A percentile compares a stretch with the other conserved stretches of the same genome.
These are phyloP conservation scores for Plasmodium cynomolgi DNA, from an alignment of 169 alveolate species.

Conservation along the genomic window DNA sequence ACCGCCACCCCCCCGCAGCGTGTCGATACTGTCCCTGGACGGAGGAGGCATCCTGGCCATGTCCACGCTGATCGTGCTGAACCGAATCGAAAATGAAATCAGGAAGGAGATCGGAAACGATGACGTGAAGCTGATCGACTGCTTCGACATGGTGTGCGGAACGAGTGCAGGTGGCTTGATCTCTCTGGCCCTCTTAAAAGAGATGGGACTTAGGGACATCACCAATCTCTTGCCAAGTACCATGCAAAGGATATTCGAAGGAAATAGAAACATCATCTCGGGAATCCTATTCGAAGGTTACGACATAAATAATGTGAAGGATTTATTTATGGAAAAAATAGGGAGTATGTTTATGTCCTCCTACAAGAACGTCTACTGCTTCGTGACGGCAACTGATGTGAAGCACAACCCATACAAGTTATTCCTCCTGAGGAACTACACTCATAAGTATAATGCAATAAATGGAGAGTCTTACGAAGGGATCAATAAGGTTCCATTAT, in stretches of 20 bases:
- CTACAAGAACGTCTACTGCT: slow-evolving; percentile 73
- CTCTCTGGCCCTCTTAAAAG: slow-evolving; percentile 82
- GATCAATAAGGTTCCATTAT: slow-evolving; percentile 84
- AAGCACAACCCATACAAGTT: slow-evolving; percentile 81
- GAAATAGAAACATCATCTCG: slow-evolving; percentile 80
- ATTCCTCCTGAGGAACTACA: slow-evolving; percentile 83
- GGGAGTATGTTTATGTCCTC: slow-evolving; percentile 81
- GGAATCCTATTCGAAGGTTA: slow-evolving; percentile 84
- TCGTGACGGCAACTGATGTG: slow-evolving; percentile 86
- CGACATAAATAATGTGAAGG: slow-evolving; percentile 74
- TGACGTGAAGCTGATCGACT: slow-evolving; percentile 79
- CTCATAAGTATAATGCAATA: slow-evolving; percentile 58
- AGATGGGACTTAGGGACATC: slow-evolving; percentile 77
- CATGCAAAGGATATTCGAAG: slow-evolving; percentile 78
- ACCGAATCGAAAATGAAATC: slow-evolving; percentile 79
- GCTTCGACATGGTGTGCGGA: slow-evolving; percentile 85
- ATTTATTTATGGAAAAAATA: slow-evolving; percentile 73
- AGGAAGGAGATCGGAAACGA: slow-evolving; percentile 76
- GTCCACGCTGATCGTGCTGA: slow-evolving; percentile 79
- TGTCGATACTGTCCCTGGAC: slow-evolving; percentile 85
- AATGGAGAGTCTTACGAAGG: slow-evolving; percentile 81
- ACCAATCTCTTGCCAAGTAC: slow-evolving; percentile 74
- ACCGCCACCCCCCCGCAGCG: slow-evolving; percentile 41
- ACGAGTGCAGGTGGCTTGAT: slow-evolving; percentile 88
- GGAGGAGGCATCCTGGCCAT: slow-evolving; percentile 86